A percentile compares a stretch with the other conserved stretches of the same genome.
These are phyloP conservation scores for Rhizopogon rudus DNA, from an alignment of 768 basidiomycete genomes.

Conservation along the genomic window DNA sequence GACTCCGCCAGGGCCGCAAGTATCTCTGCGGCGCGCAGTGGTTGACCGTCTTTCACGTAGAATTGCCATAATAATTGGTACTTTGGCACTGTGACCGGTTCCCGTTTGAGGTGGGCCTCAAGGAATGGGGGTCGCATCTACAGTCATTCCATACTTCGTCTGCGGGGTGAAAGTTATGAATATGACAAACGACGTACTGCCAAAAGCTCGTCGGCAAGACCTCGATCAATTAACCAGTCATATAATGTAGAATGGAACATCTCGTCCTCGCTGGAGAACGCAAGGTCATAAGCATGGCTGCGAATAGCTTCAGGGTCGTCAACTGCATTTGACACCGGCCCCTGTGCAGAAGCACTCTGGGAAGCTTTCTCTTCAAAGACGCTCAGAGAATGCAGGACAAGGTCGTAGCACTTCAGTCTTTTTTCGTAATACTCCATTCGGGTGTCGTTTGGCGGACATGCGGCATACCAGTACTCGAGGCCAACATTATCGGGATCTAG, in stretches of 20 bases:
- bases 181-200: constrained; percentile 54
- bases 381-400: constrained; percentile 76
- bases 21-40: constrained; percentile 83
- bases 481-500: constrained; percentile 75
- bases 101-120: constrained; percentile 80
- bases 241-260: constrained; percentile 94
- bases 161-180: constrained; percentile 5
- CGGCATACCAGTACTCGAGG: constrained; percentile 71
- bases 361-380: constrained; percentile 69
- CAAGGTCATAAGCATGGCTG: constrained; percentile 80
- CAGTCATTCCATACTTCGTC: constrained; percentile 5
- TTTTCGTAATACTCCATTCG: constrained; percentile 53
- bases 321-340: constrained; percentile 18
- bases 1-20: constrained; percentile 82
- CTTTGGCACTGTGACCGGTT: constrained; percentile 76
- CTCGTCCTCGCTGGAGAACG: constrained; percentile 81
- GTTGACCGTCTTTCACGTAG: constrained; percentile 89
- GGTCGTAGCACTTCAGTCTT: constrained; percentile 73
- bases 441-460: constrained; percentile 52
- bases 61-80: constrained; percentile 94
- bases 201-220: constrained; percentile 81
- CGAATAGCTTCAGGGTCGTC: constrained; percentile 70
- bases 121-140: constrained; percentile 86
- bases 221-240: constrained; percentile 83
- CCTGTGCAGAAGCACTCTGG: constrained; percentile 16